Conservation (phyloP, 768 basidiomycete genomes). For the Pleurotus giganteus region DNA sequence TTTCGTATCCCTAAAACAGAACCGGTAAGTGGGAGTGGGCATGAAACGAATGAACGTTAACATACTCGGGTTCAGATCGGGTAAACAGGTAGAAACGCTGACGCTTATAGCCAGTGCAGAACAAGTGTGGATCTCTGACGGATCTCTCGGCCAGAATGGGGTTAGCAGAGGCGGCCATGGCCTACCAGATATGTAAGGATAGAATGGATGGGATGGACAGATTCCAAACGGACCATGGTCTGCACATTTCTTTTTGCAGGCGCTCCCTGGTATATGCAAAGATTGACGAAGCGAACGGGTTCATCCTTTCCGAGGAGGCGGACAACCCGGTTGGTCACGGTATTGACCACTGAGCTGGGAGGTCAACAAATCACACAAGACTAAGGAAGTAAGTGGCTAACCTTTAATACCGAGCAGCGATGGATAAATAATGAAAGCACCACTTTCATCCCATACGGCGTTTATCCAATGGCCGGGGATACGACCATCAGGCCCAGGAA, state of each 20-base stretch:
- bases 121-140: constrained; percentile 84
- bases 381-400: constrained; percentile 25
- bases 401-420: constrained; percentile 95
- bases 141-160: constrained; percentile 88
- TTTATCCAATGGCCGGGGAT: constrained; percentile 80
- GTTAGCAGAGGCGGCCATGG: constrained; percentile 95
- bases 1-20: constrained; percentile 66
- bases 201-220: neutral
- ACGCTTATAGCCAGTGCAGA: constrained; percentile 92
- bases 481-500: constrained; percentile 70
- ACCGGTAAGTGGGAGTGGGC: neutral
- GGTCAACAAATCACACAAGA: neutral
- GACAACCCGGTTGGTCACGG: constrained; percentile 88
- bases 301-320: constrained; percentile 93
- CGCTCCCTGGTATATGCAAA: constrained; percentile 90
- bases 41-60: constrained; percentile 11
- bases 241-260: constrained; percentile 82
- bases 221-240: constrained; percentile 57
- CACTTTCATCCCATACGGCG: constrained; percentile 97
- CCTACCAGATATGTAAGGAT: constrained; percentile 37
- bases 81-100: constrained; percentile 95
- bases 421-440: constrained; percentile 91
- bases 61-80: constrained; percentile 85
- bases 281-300: constrained; percentile 83
- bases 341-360: constrained; percentile 76